Percentiles rank a stretch among this genome's conserved stretches.
These are phyloP conservation scores for Eremothecium sinecaudum DNA, from an alignment of 1,139 yeast species.

Conservation along the genomic window DNA sequence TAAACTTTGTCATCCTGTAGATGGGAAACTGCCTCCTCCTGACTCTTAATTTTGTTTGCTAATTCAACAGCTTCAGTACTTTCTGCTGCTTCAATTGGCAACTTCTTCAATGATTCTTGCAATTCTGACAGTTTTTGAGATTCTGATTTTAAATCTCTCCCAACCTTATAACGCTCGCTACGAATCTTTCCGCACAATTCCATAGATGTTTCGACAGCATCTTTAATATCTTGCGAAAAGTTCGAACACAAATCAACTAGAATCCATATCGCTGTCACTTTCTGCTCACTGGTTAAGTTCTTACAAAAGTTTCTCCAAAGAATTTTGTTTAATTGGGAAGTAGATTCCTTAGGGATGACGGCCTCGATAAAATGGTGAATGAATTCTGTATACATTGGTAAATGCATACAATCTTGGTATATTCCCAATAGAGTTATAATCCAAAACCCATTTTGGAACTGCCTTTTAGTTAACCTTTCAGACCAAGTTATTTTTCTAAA, in stretches of 20 bases:
- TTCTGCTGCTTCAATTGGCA: slow-evolving; percentile 4
- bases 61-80: slow-evolving; percentile 3
- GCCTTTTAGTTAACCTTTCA: slow-evolving; percentile 62
- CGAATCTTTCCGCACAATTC: slow-evolving; percentile 28
- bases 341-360: slow-evolving; percentile 21
- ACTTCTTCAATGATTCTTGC: slow-evolving; percentile 4
- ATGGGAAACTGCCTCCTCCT: slow-evolving; percentile 32
- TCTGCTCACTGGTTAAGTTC: slow-evolving; percentile 22
- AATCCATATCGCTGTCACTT: slow-evolving; percentile 25
- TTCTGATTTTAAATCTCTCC: slow-evolving; percentile 19
- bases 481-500: slow-evolving; percentile 65
- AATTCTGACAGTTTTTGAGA: slow-evolving; percentile 10
- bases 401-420: slow-evolving; percentile 34
- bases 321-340: slow-evolving; percentile 25
- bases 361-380: slow-evolving; percentile 19
- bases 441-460: slow-evolving; percentile 82
- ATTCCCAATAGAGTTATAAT: slow-evolving; percentile 67
- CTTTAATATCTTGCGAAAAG: slow-evolving; percentile 27
- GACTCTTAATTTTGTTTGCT: slow-evolving; percentile 11
- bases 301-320: slow-evolving; percentile 29
- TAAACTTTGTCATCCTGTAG: slow-evolving; percentile 40
- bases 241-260: slow-evolving; percentile 26
- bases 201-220: slow-evolving; percentile 27
- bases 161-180: slow-evolving; percentile 28
- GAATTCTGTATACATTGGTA: slow-evolving; percentile 24